A percentile compares a stretch with the other conserved stretches of the same genome.
These are phyloP conservation scores for Dispira simplex DNA, from an alignment of 192 early-diverging fungal genomes.

Conservation along the genomic window DNA sequence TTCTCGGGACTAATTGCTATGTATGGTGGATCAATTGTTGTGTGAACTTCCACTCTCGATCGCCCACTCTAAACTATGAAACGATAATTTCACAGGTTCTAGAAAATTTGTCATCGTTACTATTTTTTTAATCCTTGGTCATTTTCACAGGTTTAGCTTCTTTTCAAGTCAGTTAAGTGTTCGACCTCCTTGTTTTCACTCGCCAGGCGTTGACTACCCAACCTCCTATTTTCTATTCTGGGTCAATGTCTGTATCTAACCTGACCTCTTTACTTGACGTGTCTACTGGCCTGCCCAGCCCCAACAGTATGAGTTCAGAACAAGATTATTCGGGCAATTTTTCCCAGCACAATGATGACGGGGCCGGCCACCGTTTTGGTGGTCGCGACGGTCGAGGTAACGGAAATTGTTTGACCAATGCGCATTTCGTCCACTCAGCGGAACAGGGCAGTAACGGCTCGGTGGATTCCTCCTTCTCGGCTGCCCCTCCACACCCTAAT, in stretches of 20 bases:
- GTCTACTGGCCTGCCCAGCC: slow-evolving; percentile 8
- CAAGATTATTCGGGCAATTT: background rate
- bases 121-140: no score
- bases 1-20: no score
- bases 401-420: background rate
- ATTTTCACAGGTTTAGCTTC: no score
- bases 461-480: background rate
- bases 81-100: no score
- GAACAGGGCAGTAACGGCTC: background rate
- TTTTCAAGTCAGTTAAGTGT: no score
- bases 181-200: no score
- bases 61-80: no score
- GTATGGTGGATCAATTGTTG: no score
- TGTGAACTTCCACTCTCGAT: no score
- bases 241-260: slow-evolving; percentile 1
- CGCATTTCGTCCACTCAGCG: background rate
- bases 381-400: background rate
- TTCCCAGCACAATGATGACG: background rate
- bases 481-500: background rate
- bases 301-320: slow-evolving; percentile 9
- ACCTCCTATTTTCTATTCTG: no score
- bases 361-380: background rate
- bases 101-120: no score
- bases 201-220: no score
- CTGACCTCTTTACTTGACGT: background rate